Evolutionary conservation across 371 early-diverging fungal genomes (phyloP).

Genomic region (Mucor indicus): DNA sequence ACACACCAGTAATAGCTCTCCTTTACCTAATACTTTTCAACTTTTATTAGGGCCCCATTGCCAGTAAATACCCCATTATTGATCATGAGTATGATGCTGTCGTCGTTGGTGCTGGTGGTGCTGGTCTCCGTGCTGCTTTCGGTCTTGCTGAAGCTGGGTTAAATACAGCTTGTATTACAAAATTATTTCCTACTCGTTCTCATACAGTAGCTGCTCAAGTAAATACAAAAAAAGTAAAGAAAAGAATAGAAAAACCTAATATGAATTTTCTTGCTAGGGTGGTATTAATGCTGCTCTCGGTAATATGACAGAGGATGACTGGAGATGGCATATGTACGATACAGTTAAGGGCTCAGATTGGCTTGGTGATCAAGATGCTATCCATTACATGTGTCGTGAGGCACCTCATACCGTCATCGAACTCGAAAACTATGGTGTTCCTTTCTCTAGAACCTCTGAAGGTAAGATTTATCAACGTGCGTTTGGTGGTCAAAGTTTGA

Average conservation of each 20-base stretch:
- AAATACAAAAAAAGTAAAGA: conserved; percentile 7
- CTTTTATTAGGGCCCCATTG: conserved; percentile 40
- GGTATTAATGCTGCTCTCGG: conserved; percentile 97
- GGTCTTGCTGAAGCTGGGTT: conserved; percentile 94
- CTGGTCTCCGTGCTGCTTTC: conserved; percentile 95
- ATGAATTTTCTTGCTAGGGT: conserved; percentile 60
- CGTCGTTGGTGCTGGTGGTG: conserved; percentile 97
- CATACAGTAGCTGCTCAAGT: conserved; percentile 97
- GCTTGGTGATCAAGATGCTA: conserved; percentile 97
- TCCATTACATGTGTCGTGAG: conserved; percentile 96
- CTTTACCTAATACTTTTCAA: no score
- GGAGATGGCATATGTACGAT: conserved; percentile 99
- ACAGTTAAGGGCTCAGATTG: conserved; percentile 97
- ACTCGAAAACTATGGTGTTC: conserved; percentile 94
- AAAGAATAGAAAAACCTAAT: no score
- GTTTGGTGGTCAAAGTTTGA: conserved; percentile 91
- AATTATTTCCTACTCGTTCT: conserved; percentile 95
- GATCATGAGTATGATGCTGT: conserved; percentile 96
- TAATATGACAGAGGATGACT: conserved; percentile 97
- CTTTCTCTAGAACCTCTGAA: conserved; percentile 93
- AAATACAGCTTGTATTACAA: conserved; percentile 95
- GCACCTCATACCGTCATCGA: conserved; percentile 94
- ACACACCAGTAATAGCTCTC: no score
- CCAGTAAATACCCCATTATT: conserved; percentile 82
- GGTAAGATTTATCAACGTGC: conserved; percentile 97